A percentile compares a stretch with the other conserved stretches of the same genome.
Evolutionary conservation across 2,329 filamentous ascomycete genomes (phyloP).

Genomic region (Exserohilum rostratum): DNA sequence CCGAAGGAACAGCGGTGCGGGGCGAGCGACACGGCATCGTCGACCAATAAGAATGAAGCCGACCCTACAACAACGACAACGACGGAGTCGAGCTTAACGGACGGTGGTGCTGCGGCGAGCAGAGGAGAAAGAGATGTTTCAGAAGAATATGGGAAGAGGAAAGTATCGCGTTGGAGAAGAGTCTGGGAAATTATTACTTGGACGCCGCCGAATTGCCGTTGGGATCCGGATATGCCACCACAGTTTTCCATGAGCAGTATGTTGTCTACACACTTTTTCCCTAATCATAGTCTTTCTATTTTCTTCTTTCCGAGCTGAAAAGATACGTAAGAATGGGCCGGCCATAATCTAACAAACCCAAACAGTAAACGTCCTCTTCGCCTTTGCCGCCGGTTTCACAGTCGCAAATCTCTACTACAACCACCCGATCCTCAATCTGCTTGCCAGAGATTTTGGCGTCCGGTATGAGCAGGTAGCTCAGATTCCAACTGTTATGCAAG

Average conservation of each 20-base stretch:
- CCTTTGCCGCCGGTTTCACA: slow-evolving; percentile 71
- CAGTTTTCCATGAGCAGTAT: slow-evolving; percentile 65
- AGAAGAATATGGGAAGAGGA: background rate
- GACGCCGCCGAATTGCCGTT: slow-evolving; percentile 71
- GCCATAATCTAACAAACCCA: background rate
- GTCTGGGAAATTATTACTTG: slow-evolving; percentile 55
- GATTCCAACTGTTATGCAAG: slow-evolving; percentile 78
- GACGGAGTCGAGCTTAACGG: background rate
- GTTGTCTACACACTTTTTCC: background rate
- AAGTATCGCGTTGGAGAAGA: slow-evolving; percentile 25
- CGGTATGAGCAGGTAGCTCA: slow-evolving; percentile 69
- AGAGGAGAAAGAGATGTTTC: background rate
- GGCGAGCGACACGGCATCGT: background rate
- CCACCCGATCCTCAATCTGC: slow-evolving; percentile 77
- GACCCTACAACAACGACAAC: background rate
- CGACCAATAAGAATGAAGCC: background rate
- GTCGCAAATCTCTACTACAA: slow-evolving; percentile 84
- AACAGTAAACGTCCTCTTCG: slow-evolving; percentile 71
- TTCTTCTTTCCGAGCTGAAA: background rate
- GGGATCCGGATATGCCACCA: slow-evolving; percentile 69
- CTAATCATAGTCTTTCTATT: background rate
- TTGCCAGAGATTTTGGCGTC: slow-evolving; percentile 74
- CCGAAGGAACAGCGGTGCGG: background rate
- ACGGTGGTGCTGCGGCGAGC: background rate
- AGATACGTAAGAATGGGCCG: background rate